Evolutionary conservation across 192 early-diverging fungal species (phyloP), one percentile per base, ranked within the genome.

Genomic region (Rhizophagus clarus): DNA sequence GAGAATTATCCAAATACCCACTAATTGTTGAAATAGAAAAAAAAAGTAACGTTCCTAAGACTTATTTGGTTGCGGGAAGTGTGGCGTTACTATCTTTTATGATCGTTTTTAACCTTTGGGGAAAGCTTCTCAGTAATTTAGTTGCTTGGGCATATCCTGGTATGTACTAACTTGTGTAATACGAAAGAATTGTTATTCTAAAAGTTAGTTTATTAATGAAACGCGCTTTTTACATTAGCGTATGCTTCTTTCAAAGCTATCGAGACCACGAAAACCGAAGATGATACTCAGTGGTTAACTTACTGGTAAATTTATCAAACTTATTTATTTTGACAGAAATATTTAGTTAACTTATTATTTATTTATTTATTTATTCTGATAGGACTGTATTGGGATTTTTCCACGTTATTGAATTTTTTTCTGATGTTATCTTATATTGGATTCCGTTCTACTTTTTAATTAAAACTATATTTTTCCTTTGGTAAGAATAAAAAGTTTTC

Each of bases 91-190:
- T 61, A 91, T 61, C 81, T 93, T 73, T 66, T 95, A 22, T 98
- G 82, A 92, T 97, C 80, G 94, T 98, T 84, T 94, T 99, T 86
- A 98, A 99, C 87, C 82, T 98, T 76, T 90, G 87, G 11, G 91
- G 92, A 61, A 84, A 89, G 37, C 88, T 98, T 51, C 84, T 98
- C 60, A 93, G 93, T 74, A 94, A 95, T 85, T 83, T 95, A 75
- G 81, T 95, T n/a, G 97, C 96, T n/a, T 98, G 95, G 87, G 87
- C 95, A 29, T 99, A 97, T 86, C 96, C 97, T 73, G 87, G 90
- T 92, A 85, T 67, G 64, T 29, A 67, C 15, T 31, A 7, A 67
- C 29, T 20, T 29, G 29, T 67, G 10, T 67, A 31, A 17, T 67
- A 32, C 6, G 6, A 6, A 32, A 17, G 17, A 29, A 63, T 22